Conservation (phyloP, 345 rosid species). For the Ceriops decandra region DNA sequence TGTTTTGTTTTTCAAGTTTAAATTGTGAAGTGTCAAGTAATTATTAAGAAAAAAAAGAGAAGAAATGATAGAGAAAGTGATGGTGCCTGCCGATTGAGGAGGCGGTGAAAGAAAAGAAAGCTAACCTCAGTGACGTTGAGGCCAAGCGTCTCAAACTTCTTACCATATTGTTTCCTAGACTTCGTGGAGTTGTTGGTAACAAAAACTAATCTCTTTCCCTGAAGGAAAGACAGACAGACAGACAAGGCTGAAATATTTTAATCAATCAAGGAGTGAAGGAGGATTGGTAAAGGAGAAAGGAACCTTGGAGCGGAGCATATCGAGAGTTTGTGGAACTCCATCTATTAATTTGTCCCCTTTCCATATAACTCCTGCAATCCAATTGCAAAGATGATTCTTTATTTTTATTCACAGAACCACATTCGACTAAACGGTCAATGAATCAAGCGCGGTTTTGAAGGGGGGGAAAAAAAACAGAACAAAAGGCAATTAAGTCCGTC, state of each 20-base stretch:
- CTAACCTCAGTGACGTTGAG: slow-evolving; percentile 71
- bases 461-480: neutral
- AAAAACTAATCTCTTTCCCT: slow-evolving; percentile 94
- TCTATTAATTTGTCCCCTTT: slow-evolving; percentile 93
- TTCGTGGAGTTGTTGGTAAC: slow-evolving; percentile 96
- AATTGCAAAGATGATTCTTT: no score
- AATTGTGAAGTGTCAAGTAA: neutral
- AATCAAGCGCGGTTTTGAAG: neutral
- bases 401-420: neutral
- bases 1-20: neutral
- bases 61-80: neutral
- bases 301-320: slow-evolving; percentile 91
- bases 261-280: neutral
- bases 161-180: slow-evolving; percentile 94
- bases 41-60: neutral
- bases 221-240: slow-evolving; percentile 4
- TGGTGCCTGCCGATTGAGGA: no score
- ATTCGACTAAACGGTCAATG: neutral
- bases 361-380: slow-evolving; percentile 84
- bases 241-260: neutral
- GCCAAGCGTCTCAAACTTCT: slow-evolving; percentile 92
- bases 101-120: neutral
- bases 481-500: no score
- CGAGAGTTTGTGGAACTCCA: slow-evolving; percentile 92
- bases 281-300: slow-evolving; percentile 19